These are phyloP conservation scores for Claviceps pusilla DNA, from an alignment of 2,329 filamentous ascomycete species.

Conservation along the genomic window DNA sequence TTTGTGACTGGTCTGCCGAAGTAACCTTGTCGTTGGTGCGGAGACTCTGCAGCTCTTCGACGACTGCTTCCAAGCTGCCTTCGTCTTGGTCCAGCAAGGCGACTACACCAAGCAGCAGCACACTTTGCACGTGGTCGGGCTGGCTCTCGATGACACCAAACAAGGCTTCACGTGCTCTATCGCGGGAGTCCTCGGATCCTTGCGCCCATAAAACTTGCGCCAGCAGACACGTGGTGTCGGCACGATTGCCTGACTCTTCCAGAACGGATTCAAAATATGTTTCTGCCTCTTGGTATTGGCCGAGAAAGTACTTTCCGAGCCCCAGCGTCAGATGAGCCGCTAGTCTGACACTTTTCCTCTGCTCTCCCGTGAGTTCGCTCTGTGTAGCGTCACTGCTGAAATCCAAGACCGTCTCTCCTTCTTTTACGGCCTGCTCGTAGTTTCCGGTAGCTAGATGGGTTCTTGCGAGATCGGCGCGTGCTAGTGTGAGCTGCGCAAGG, in stretches of 20 bases:
- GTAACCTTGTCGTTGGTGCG: constrained; percentile 52
- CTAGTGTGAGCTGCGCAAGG: constrained; percentile 63
- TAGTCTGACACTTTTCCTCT: constrained; percentile 56
- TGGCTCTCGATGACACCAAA: constrained; percentile 64
- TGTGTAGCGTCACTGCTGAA: constrained; percentile 59
- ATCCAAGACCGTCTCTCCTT: constrained; percentile 65
- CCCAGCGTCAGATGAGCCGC: constrained; percentile 79
- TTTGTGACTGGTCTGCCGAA: constrained; percentile 47
- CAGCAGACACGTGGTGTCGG: constrained; percentile 74
- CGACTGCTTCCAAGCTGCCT: constrained; percentile 67
- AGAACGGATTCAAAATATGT: constrained; percentile 68
- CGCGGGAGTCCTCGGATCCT: constrained; percentile 56
- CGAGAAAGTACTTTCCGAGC: constrained; percentile 60
- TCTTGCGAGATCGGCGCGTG: constrained; percentile 77
- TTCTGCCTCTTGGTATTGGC: constrained; percentile 53
- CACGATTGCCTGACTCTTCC: constrained; percentile 57
- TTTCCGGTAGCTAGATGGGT: constrained; percentile 55
- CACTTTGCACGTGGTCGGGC: constrained; percentile 62
- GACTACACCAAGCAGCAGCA: constrained; percentile 70
- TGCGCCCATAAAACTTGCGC: constrained; percentile 90
- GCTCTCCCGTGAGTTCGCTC: constrained; percentile 47
- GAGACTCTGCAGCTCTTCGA: constrained; percentile 58
- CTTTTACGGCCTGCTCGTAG: constrained; percentile 57
- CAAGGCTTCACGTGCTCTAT: constrained; percentile 62
- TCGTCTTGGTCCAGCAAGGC: constrained; percentile 66